Conservation (phyloP, 2,329 filamentous ascomycete genomes). For the Aspergillus viridinutans region DNA sequence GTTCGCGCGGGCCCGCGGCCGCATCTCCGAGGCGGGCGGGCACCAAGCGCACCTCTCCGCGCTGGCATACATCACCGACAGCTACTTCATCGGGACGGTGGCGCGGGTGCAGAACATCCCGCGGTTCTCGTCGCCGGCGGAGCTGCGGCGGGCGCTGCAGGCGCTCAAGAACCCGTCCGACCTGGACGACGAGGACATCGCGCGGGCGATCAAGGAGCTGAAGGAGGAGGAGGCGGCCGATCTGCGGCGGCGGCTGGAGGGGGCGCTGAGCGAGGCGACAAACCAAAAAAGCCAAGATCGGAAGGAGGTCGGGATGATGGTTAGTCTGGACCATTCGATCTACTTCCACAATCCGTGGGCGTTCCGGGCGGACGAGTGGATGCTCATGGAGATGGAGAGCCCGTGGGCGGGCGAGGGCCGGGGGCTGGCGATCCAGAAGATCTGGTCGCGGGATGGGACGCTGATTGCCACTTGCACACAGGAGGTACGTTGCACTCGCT, state of each 20-base stretch:
- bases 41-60: slow-evolving; percentile 79
- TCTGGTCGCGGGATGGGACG: slow-evolving; percentile 46
- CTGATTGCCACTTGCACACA: slow-evolving; percentile 50
- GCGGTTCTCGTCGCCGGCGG: slow-evolving; percentile 58
- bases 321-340: slow-evolving; percentile 49
- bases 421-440: slow-evolving; percentile 46
- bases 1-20: slow-evolving; percentile 50
- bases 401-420: slow-evolving; percentile 50
- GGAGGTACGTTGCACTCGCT: slow-evolving; percentile 37
- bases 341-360: slow-evolving; percentile 49
- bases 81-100: slow-evolving; percentile 88
- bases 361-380: slow-evolving; percentile 50
- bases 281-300: slow-evolving; percentile 22
- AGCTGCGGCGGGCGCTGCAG: slow-evolving; percentile 37
- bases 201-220: slow-evolving; percentile 38
- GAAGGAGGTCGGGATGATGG: slow-evolving; percentile 47
- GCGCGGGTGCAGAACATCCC: slow-evolving; percentile 75
- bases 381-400: slow-evolving; percentile 48
- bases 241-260: slow-evolving; percentile 32
- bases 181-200: slow-evolving; percentile 39
- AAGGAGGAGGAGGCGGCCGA: slow-evolving; percentile 41
- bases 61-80: slow-evolving; percentile 89
- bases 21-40: slow-evolving; percentile 68
- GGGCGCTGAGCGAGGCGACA: slow-evolving; percentile 27
- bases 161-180: slow-evolving; percentile 42